phyloP scores from a whole-genome alignment of 202 grass and related monocot species.

The Zizania palustris region DNA sequence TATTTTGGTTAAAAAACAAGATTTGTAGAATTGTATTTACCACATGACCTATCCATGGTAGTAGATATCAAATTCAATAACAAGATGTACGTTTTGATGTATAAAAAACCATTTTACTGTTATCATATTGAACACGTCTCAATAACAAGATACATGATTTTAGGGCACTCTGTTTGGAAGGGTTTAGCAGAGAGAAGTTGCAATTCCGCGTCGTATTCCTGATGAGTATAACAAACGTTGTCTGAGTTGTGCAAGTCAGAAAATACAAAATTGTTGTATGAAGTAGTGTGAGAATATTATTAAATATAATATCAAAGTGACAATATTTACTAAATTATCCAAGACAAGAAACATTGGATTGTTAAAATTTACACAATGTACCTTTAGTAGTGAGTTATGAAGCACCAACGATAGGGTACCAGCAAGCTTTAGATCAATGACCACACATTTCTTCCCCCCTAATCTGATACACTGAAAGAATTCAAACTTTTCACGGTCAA shows the following conservation, averaged over 20 bases:
- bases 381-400: conserved; percentile 79
- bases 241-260: conserved; percentile 14
- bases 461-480: conserved; percentile 53
- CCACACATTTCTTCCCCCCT: conserved; percentile 80
- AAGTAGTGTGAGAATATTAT: not conserved
- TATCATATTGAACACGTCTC: not conserved
- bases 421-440: conserved; percentile 82
- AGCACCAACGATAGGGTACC: conserved; percentile 71
- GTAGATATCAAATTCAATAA: conserved; percentile 17
- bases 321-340: not conserved
- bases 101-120: not conserved
- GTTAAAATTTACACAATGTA: not conserved
- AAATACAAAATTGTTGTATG: not conserved
- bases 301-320: not conserved
- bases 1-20: conserved; percentile 2
- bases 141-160: conserved; percentile 77
- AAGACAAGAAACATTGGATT: not conserved
- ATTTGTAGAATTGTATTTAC: conserved; percentile 19
- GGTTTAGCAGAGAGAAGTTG: conserved; percentile 69
- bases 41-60: conserved; percentile 42
- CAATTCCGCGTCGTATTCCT: conserved; percentile 82
- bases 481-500: conserved; percentile 8
- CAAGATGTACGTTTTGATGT: not conserved
- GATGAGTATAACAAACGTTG: conserved; percentile 25
- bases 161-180: conserved; percentile 75